Base-by-base conservation (phyloP, 2,329 filamentous ascomycete species). In the Tolypocladium cylindrosporum region DNA sequence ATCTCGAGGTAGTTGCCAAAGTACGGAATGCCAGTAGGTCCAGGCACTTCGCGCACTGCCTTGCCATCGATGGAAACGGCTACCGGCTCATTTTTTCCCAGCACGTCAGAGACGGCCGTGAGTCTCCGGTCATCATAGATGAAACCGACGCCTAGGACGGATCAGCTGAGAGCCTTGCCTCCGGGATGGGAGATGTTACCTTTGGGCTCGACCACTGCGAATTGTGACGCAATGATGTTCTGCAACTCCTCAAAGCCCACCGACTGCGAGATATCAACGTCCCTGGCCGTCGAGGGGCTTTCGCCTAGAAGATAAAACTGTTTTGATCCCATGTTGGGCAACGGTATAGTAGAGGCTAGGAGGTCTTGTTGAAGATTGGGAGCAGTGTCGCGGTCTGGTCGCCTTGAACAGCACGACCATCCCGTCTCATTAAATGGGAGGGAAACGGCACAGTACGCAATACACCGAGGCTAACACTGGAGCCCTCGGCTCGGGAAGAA, bases 1-100 rank as follows among this genome's bases (percentile, higher is more conserved):
- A 83, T 67, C 59, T 83, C 79, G 51, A 79, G 78, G 67, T 76
- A 80, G 62, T 77, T 82, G 24, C 81, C 81, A 3, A 83, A 68
- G n/a, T 76, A 71, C 2, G 78, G 77, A 1, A 79, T 68, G 5
- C 73, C 76, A 21, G 67, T 68, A 5, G 81, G 78, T 0, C 81
- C 80, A 2, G 79, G 81, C 9, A 83, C 68, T 2, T 77, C 71
- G 1, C 75, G 77, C 8, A 82, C 75, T 4, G 71, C 64, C 42
- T 78, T 72, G 27, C 79, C 78, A 58, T 82, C 79, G 19, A 83
- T 73, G 5, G 72, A 75, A 61, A 82, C 72, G 57, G 71, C 71
- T 37, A 79, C 61, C 3, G 71, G 68, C 5, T 64, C 67, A 3
- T 68, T 60, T 14, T 66, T 64, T 1, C 69, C 66, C 3, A 73